Evolutionary conservation across 2,329 filamentous ascomycete genomes (phyloP), one percentile per base, ranked within the genome.

Genomic region (Colletotrichum cordylinicola): DNA sequence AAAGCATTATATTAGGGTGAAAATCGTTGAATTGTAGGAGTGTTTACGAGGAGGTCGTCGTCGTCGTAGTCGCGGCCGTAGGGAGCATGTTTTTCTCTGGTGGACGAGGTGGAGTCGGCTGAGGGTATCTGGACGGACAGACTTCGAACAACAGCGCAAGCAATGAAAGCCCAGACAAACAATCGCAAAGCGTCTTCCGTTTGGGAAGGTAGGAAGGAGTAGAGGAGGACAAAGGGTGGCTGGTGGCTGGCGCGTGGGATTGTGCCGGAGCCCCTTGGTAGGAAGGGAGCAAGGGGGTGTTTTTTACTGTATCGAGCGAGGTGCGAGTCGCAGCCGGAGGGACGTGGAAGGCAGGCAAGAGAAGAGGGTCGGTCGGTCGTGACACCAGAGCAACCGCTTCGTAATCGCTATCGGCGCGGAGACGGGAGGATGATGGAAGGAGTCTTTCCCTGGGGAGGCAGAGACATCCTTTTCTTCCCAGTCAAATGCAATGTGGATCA

Each of bases 1-100:
- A 77, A 77, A 70, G 67, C 75, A 77, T 77, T 77, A 72, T 76
- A 73, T 73, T 73, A 72, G 62, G 66, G 48, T 24, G 39, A 31
- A 67, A 67, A 15, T 67, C 66, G 67, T 62, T n/a, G 67, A 75
- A 39, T 58, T 35, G 74, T 69, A 75, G 35, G 31, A 55, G 35
- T 56, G 5, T 61, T 61, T 33, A 67, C 37, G 48, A 56, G 15
- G 35, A 21, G 10, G 52, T 66, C 24, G 55, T 58, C 12, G 64
- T 66, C 16, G 62, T 33, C 39, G 62, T 72, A 24, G 70, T 58
- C 27, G 70, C 75, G 43, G 60, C 71, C 48, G 68, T 52, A 67
- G 62, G 68, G 52, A 73, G 67, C 74, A 76, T 70, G 72, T 60
- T 70, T 48, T 55, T 24, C 70, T 58, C 43, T 39, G 16, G 39